A percentile compares a stretch with the other conserved stretches of the same genome.
These are phyloP conservation scores for Sungouiozyma intestinalis DNA, from an alignment of 805 yeast genomes.

Conservation along the genomic window DNA sequence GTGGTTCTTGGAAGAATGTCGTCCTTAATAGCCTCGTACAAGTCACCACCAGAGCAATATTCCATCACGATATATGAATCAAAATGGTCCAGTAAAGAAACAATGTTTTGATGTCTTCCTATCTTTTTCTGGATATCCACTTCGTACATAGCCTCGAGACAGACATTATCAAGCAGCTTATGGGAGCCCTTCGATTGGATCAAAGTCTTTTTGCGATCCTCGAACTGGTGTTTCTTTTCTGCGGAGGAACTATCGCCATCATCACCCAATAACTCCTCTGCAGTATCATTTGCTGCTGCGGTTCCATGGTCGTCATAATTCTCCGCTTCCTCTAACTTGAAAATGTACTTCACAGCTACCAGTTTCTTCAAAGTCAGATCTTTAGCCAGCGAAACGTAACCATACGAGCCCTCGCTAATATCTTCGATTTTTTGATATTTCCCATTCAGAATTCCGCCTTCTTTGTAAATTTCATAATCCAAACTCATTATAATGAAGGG, in stretches of 20 bases:
- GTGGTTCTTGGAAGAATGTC: constrained; percentile 46
- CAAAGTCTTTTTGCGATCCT: constrained; percentile 23
- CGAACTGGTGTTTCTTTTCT: constrained; percentile 17
- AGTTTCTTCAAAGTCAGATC: constrained; percentile 43
- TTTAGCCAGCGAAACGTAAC: constrained; percentile 78
- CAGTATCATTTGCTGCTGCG: not conserved
- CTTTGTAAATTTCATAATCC: constrained; percentile 33
- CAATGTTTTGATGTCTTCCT: constrained; percentile 48
- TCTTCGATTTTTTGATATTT: constrained; percentile 61
- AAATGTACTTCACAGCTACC: constrained; percentile 81
- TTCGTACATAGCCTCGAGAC: constrained; percentile 58
- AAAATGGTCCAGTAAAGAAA: constrained; percentile 50
- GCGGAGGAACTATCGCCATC: constrained; percentile 9
- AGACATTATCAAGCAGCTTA: constrained; percentile 32
- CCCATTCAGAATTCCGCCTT: constrained; percentile 43
- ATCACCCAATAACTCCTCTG: not conserved
- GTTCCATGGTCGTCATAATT: constrained; percentile 16
- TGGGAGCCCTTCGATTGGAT: constrained; percentile 28
- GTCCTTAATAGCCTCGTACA: constrained; percentile 65
- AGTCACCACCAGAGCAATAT: constrained; percentile 79
- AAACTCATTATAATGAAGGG: constrained; percentile 9
- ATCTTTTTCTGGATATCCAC: constrained; percentile 53
- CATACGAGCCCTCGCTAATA: constrained; percentile 88
- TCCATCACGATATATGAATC: constrained; percentile 69
- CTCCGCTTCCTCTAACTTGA: constrained; percentile 39